phyloP scores from a whole-genome alignment of 2,329 filamentous ascomycete genomes.

The Penicillium sp. region DNA sequence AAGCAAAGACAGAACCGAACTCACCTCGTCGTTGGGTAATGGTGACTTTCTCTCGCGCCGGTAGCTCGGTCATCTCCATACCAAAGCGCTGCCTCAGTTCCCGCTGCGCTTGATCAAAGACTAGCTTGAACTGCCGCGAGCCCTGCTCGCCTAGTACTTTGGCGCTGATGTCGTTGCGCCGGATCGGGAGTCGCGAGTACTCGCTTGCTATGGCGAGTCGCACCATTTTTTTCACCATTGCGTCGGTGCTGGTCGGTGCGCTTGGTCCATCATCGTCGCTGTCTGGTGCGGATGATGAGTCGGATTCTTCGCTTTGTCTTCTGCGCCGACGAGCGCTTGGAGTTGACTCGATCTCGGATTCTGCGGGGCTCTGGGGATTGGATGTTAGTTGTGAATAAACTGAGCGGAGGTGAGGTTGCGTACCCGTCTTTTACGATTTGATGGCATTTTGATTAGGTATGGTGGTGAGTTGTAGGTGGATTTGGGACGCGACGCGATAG shows the following conservation, averaged over 20 bases:
- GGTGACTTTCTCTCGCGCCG: constrained; percentile 75
- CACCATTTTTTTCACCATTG: constrained; percentile 60
- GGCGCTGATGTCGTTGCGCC: constrained; percentile 56
- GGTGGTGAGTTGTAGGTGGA: background rate
- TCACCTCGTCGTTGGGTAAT: constrained; percentile 74
- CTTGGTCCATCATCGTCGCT: constrained; percentile 19
- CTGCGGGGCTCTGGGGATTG: background rate
- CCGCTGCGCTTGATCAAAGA: constrained; percentile 75
- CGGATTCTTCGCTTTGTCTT: constrained; percentile 13
- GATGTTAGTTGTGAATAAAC: background rate
- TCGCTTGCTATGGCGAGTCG: constrained; percentile 61
- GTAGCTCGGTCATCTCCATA: constrained; percentile 88
- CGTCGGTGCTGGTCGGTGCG: constrained; percentile 32
- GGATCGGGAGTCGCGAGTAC: constrained; percentile 57
- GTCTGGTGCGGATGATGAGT: constrained; percentile 8
- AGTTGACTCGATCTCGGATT: constrained; percentile 3
- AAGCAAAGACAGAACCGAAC: constrained; percentile 18
- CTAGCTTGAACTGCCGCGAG: constrained; percentile 66
- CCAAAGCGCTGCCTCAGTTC: constrained; percentile 73
- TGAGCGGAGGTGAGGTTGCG: background rate
- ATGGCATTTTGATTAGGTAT: constrained; percentile 22
- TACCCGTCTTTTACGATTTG: constrained; percentile 32
- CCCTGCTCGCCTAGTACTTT: constrained; percentile 70
- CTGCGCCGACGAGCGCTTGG: constrained; percentile 7
- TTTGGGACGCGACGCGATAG: constrained; percentile 24